Percentiles rank a stretch among this genome's conserved stretches.
These are phyloP conservation scores for Phialophora macrospora DNA, from an alignment of 2,329 filamentous ascomycete genomes.

Conservation along the genomic window DNA sequence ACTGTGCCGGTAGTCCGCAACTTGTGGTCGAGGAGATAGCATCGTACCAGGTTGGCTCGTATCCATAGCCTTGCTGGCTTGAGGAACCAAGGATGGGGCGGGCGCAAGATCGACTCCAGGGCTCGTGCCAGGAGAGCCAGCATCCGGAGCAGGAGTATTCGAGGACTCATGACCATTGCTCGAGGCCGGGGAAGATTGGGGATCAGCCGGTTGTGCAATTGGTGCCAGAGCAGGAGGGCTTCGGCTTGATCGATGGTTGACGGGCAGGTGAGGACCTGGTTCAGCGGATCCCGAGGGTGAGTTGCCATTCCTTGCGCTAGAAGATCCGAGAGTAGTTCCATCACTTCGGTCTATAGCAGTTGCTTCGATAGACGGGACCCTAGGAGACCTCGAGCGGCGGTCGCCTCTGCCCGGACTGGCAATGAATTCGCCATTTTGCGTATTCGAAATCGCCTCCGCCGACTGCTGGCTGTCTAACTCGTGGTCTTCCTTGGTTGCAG, in stretches of 20 bases:
- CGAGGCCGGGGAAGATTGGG: constrained; percentile 61
- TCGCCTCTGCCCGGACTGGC: background rate
- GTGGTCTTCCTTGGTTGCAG: background rate
- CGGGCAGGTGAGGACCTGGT: background rate
- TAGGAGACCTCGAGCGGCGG: constrained; percentile 15
- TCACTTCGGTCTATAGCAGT: background rate
- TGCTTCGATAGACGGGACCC: background rate
- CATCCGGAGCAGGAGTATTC: constrained; percentile 71
- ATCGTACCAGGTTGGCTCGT: constrained; percentile 21
- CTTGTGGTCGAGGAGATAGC: constrained; percentile 1
- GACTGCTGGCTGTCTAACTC: background rate
- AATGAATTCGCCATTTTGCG: constrained; percentile 13
- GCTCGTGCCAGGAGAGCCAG: constrained; percentile 74
- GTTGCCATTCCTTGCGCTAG: background rate
- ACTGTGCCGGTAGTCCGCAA: background rate
- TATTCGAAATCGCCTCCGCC: background rate
- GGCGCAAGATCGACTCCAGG: constrained; percentile 64
- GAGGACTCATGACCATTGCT: constrained; percentile 72
- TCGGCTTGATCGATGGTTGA: constrained; percentile 11
- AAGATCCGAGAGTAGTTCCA: background rate
- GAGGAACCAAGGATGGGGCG: constrained; percentile 6
- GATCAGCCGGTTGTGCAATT: constrained; percentile 39
- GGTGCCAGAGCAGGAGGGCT: constrained; percentile 25
- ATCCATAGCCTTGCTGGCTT: constrained; percentile 26
- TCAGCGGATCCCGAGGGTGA: constrained; percentile 2